Evolutionary conservation across 352 stramenopile species (phyloP).

Genomic region (Globisporangium parvum): DNA sequence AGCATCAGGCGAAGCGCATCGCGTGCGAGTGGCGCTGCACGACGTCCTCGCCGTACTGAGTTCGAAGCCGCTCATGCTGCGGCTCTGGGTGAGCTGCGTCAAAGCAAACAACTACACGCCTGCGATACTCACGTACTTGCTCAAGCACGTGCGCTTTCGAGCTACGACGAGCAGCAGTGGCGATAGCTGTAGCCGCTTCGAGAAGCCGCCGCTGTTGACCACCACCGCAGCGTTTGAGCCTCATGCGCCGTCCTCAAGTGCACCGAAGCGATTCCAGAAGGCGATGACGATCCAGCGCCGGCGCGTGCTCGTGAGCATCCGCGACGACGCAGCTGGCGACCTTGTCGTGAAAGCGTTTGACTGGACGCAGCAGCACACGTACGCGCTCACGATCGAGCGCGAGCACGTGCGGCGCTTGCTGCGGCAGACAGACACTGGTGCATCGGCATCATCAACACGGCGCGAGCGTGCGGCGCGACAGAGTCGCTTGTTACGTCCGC

Average conservation of each 20-base stretch:
- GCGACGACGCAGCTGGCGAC: constrained; percentile 32
- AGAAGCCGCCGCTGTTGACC: not conserved
- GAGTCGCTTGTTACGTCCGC: constrained; percentile 23
- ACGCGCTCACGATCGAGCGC: constrained; percentile 39
- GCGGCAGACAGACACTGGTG: constrained; percentile 2
- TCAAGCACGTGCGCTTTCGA: constrained; percentile 34
- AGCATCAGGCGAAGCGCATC: constrained; percentile 22
- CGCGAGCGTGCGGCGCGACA: constrained; percentile 1
- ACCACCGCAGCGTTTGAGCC: constrained; percentile 4
- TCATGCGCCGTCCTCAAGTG: not conserved
- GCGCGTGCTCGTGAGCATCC: constrained; percentile 40
- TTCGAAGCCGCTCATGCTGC: constrained; percentile 37
- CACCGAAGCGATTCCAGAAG: constrained; percentile 20
- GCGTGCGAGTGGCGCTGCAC: constrained; percentile 25
- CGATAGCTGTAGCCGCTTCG: not conserved
- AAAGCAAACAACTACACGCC: constrained; percentile 61
- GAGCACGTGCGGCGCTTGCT: constrained; percentile 38
- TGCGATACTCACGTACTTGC: constrained; percentile 33
- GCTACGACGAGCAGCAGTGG: not conserved
- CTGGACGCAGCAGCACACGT: constrained; percentile 26
- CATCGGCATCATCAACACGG: not conserved
- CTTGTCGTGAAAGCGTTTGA: constrained; percentile 43
- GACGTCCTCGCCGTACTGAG: constrained; percentile 29
- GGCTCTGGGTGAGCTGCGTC: constrained; percentile 60
- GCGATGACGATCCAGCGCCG: constrained; percentile 29